Base-by-base conservation (phyloP, 2,329 filamentous ascomycete species). In the Setomelanomma holmii region DNA sequence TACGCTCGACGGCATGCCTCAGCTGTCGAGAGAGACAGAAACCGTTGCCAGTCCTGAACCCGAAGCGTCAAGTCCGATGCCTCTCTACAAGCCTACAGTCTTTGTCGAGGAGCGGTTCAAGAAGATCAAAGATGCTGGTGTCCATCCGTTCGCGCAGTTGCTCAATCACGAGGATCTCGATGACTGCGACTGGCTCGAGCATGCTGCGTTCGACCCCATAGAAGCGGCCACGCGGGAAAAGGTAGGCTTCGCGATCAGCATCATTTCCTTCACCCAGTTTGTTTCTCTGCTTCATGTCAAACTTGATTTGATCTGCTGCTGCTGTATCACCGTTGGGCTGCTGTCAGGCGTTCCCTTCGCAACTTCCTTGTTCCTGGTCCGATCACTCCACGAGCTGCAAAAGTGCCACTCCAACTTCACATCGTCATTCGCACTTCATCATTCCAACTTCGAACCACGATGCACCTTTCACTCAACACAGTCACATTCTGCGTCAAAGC, bases 61-160 rank as follows among this genome's bases (percentile, higher is more conserved):
- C 10, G 41, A 55, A 17, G 40, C 58, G 11, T 45, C 55, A 17
- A 61, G 61, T 38, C 53, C 64, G 16, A 52, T 60, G 42, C 58
- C 66, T 7, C 58, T 67, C 52, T 68, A 63, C 58, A 57, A 54
- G 35, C 49, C 61, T 19, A 60, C 57, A 36, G 55, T 62, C 24
- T 52, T 68, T 4, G 53, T 68, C 20, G 66, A 71, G 20, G 64
- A 69, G 22, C 51, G 60, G 16, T 67, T 66, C 57, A 66, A 63
- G 47, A 71, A 66, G 45, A 67, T 71, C 60, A 86, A 88, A 64
- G 80, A 84, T 44, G 27, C 27, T 30, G 27, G 27, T 4, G 84
- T 91, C 65, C 84, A 90, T 66, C 86, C 91, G 21, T 89, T 89
- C 65, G 83, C 89, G n/a, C 86, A 90, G 45, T 84, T 89, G 22